phyloP scores from a whole-genome alignment of 768 basidiomycete genomes.

The Cystobasidium ongulense region DNA sequence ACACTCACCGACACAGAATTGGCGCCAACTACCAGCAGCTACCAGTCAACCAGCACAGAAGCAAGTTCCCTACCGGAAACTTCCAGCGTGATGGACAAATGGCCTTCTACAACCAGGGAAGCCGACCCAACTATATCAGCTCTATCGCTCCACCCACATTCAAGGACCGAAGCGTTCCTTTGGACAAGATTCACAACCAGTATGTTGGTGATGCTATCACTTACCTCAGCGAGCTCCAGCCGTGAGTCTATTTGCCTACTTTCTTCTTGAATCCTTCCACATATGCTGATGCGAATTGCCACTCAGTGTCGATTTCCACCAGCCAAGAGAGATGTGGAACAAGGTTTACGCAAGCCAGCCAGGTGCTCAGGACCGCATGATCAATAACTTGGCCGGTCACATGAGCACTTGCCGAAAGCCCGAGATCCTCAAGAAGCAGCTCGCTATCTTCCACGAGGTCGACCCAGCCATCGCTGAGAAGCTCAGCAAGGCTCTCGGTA shows the following conservation, averaged over 20 bases:
- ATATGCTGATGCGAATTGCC: background rate
- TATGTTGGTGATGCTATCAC: constrained; percentile 59
- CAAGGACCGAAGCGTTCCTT: constrained; percentile 46
- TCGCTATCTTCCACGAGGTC: constrained; percentile 64
- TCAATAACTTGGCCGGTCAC: constrained; percentile 46
- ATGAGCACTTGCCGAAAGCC: constrained; percentile 34
- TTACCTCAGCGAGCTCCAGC: constrained; percentile 59
- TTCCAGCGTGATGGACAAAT: constrained; percentile 77
- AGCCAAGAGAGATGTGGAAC: constrained; percentile 45
- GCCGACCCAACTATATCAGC: constrained; percentile 79
- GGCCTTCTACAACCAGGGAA: constrained; percentile 60
- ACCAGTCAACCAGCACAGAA: constrained; percentile 58
- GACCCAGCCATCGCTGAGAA: constrained; percentile 66
- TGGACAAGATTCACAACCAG: constrained; percentile 48
- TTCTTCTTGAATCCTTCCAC: background rate
- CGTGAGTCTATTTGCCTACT: constrained; percentile 43
- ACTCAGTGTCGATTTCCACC: constrained; percentile 45
- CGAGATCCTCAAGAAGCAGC: constrained; percentile 44
- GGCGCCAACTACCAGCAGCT: constrained; percentile 57
- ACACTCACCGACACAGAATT: constrained; percentile 47
- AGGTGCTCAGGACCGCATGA: constrained; percentile 43
- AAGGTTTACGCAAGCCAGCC: constrained; percentile 45
- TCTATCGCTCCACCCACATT: constrained; percentile 65
- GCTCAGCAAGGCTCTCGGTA: constrained; percentile 66
- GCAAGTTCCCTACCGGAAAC: constrained; percentile 54